Percentiles rank a stretch among this genome's conserved stretches.
Evolutionary conservation across 2,329 filamentous ascomycete genomes (phyloP).

Genomic region (Cladosporium sp.): DNA sequence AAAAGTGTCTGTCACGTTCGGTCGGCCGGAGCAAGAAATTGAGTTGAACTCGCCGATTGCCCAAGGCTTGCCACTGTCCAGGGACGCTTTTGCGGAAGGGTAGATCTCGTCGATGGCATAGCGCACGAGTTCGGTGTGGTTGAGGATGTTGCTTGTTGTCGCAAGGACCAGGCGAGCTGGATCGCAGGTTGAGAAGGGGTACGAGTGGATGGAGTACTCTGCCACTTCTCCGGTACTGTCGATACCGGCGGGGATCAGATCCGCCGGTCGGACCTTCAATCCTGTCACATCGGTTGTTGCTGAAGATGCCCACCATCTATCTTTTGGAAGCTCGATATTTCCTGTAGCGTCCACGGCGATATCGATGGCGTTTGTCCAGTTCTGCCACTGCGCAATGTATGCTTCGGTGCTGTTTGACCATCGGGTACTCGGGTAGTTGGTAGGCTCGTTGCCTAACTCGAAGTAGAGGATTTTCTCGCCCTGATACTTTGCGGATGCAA

Average conservation of each 20-base stretch:
- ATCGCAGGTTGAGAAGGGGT: slow-evolving; percentile 35
- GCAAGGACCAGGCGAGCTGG: slow-evolving; percentile 28
- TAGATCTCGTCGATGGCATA: slow-evolving; percentile 34
- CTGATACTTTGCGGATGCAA: slow-evolving; percentile 33
- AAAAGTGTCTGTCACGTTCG: slow-evolving; percentile 44
- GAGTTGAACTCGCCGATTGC: slow-evolving; percentile 45
- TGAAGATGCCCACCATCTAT: slow-evolving; percentile 33
- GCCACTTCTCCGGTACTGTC: slow-evolving; percentile 29
- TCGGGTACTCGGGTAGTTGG: slow-evolving; percentile 29
- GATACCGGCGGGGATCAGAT: slow-evolving; percentile 33
- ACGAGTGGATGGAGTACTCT: slow-evolving; percentile 35
- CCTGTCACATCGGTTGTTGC: slow-evolving; percentile 33
- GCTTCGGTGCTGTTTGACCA: slow-evolving; percentile 30
- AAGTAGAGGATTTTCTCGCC: slow-evolving; percentile 29
- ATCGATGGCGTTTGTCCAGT: slow-evolving; percentile 32
- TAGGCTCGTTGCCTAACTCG: slow-evolving; percentile 36
- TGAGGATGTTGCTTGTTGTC: slow-evolving; percentile 32
- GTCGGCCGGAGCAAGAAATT: slow-evolving; percentile 43
- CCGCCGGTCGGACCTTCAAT: slow-evolving; percentile 31
- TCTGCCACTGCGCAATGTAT: slow-evolving; percentile 35
- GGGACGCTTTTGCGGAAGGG: slow-evolving; percentile 31
- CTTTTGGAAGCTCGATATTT: slow-evolving; percentile 17
- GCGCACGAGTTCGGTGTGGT: slow-evolving; percentile 30
- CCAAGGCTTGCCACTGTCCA: slow-evolving; percentile 31
- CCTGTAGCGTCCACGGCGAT: slow-evolving; percentile 26